Evolutionary conservation across 208 protist species (phyloP).

Genomic region (Leptomonas pyrrhocoris): DNA sequence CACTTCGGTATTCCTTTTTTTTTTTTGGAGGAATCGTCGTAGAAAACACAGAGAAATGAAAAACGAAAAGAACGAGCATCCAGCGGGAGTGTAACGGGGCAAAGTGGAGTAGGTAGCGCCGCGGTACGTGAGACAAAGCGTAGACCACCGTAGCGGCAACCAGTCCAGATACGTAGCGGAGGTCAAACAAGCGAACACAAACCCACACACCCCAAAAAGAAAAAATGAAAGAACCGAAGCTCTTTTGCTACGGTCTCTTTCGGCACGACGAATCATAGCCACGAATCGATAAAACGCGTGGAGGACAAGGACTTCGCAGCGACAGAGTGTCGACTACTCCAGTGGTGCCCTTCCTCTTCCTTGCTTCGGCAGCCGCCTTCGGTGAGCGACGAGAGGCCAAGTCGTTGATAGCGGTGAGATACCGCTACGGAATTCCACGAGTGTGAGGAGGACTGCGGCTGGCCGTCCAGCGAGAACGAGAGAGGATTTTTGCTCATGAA

Average conservation of each 20-base stretch:
- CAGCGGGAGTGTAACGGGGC: too few species aligned
- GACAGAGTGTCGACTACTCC: not conserved
- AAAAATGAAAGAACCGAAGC: not conserved
- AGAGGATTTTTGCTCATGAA: not conserved
- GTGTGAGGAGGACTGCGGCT: not conserved
- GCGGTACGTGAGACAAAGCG: too few species aligned
- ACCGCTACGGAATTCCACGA: not conserved
- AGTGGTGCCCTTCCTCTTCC: not conserved
- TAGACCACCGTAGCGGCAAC: too few species aligned
- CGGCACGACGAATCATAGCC: conserved; percentile 12
- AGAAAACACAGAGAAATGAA: too few species aligned
- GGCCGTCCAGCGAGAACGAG: conserved; percentile 3
- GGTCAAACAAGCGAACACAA: too few species aligned
- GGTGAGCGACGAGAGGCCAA: conserved; percentile 7
- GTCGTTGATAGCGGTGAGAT: conserved; percentile 1
- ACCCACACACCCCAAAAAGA: too few species aligned
- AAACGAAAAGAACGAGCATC: not conserved
- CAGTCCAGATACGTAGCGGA: too few species aligned
- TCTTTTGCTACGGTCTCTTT: not conserved
- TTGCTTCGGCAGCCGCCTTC: not conserved
- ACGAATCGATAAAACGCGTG: conserved; percentile 29
- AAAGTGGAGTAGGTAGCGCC: too few species aligned
- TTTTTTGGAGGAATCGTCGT: too few species aligned
- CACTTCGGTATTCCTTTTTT: too few species aligned
- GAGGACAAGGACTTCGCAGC: not conserved